phyloP scores from a whole-genome alignment of 805 yeast genomes.

The Ogataea neopini region DNA sequence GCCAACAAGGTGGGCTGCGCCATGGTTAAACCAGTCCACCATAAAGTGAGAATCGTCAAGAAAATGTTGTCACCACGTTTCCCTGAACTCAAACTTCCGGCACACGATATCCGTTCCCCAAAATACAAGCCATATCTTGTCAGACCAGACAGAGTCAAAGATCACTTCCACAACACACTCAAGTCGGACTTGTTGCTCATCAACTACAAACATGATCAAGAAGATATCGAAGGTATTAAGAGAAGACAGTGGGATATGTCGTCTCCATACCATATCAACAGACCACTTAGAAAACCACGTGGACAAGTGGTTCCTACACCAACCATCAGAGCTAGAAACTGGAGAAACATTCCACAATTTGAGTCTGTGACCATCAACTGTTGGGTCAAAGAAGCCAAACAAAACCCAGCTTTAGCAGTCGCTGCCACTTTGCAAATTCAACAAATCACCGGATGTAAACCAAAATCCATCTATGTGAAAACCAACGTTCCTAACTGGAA shows the following conservation, averaged over 20 bases:
- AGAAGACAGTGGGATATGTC: slow-evolving; percentile 82
- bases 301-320: slow-evolving; percentile 77
- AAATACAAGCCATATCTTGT: slow-evolving; percentile 72
- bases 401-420: slow-evolving; percentile 69
- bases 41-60: slow-evolving; percentile 75
- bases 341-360: slow-evolving; percentile 71
- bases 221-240: slow-evolving; percentile 60
- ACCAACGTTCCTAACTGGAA: slow-evolving; percentile 85
- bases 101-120: slow-evolving; percentile 78
- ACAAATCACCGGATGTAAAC: slow-evolving; percentile 91
- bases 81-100: slow-evolving; percentile 63
- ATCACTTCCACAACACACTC: slow-evolving; percentile 73
- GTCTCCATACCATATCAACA: slow-evolving; percentile 86
- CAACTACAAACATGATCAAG: slow-evolving; percentile 67
- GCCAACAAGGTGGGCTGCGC: slow-evolving; percentile 59
- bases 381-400: slow-evolving; percentile 71
- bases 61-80: slow-evolving; percentile 72
- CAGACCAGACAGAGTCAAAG: slow-evolving; percentile 76
- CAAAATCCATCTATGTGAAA: slow-evolving; percentile 69
- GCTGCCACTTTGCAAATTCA: slow-evolving; percentile 79
- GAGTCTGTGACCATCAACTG: slow-evolving; percentile 71
- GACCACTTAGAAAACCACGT: slow-evolving; percentile 72
- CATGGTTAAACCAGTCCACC: slow-evolving; percentile 90
- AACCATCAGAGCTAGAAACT: slow-evolving; percentile 66
- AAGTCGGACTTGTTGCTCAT: slow-evolving; percentile 77